Conservation (phyloP, 257 asterid genomes). For the Fraxinus anomala region DNA sequence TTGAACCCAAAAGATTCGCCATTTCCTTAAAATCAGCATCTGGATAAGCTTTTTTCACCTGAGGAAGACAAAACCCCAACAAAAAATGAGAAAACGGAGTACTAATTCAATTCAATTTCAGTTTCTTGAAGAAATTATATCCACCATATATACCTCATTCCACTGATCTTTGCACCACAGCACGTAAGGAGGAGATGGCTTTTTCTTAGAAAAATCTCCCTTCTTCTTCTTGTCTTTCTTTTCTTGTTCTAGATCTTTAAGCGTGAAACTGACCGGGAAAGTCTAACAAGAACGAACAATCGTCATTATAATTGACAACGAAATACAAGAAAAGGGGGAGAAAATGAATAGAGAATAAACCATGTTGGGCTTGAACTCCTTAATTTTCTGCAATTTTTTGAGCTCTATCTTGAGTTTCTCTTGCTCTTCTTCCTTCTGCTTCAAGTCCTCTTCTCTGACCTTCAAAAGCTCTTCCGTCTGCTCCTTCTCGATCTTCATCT, state of each 20-base stretch:
- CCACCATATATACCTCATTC: constrained; percentile 59
- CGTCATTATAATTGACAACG: background rate
- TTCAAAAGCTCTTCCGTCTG: constrained; percentile 74
- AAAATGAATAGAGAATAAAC: constrained; percentile 31
- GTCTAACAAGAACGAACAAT: constrained; percentile 33
- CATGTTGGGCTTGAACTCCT: constrained; percentile 83
- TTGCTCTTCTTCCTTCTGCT: constrained; percentile 56
- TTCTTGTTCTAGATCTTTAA: constrained; percentile 55
- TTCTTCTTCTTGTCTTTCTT: constrained; percentile 78
- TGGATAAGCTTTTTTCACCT: constrained; percentile 77
- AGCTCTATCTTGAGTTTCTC: constrained; percentile 73
- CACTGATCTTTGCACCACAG: constrained; percentile 93
- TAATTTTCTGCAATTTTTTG: constrained; percentile 82
- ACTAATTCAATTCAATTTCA: background rate
- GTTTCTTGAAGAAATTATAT: background rate
- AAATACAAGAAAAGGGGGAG: background rate
- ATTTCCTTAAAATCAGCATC: constrained; percentile 78
- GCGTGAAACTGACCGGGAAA: constrained; percentile 45
- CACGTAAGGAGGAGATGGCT: constrained; percentile 73
- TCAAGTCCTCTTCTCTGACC: constrained; percentile 44
- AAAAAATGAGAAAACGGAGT: background rate
- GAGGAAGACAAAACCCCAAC: background rate
- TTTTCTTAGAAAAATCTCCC: constrained; percentile 48
- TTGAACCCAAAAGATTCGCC: constrained; percentile 59
- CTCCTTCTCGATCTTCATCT: constrained; percentile 70